phyloP scores from a whole-genome alignment of 1,284 basidiomycete genomes.

The Ustilago xerochloae region DNA sequence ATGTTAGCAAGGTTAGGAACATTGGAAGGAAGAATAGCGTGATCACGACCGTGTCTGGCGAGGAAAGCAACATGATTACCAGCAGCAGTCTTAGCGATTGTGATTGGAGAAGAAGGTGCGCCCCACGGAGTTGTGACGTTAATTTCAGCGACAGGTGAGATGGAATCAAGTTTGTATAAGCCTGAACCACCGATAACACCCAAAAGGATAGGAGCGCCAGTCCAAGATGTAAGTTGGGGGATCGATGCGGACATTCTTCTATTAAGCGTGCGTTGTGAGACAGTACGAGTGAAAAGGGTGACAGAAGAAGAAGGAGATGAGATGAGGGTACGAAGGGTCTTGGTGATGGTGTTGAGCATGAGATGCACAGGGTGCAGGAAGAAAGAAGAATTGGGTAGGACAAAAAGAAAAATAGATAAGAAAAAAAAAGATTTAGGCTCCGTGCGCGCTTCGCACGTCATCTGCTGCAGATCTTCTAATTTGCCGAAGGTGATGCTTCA shows the following conservation, averaged over 20 bases:
- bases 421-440: slow-evolving; percentile 7
- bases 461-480: background rate
- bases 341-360: background rate
- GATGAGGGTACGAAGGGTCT: background rate
- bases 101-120: slow-evolving; percentile 87
- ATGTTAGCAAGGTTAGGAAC: slow-evolving; percentile 88
- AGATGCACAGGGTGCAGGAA: background rate
- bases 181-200: slow-evolving; percentile 67
- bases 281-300: too few species aligned
- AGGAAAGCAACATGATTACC: slow-evolving; percentile 86
- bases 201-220: slow-evolving; percentile 49
- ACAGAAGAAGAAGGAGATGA: background rate
- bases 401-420: slow-evolving; percentile 3
- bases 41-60: slow-evolving; percentile 85
- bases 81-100: slow-evolving; percentile 82
- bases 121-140: slow-evolving; percentile 83
- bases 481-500: background rate
- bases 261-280: background rate
- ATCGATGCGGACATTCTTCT: slow-evolving; percentile 33
- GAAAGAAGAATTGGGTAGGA: background rate
- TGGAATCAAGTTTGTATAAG: slow-evolving; percentile 65
- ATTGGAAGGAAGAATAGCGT: slow-evolving; percentile 71
- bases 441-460: slow-evolving; percentile 16
- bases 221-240: slow-evolving; percentile 34
- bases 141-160: slow-evolving; percentile 60